Base-by-base conservation (phyloP, 2,329 filamentous ascomycete species). In the Fusarium keratoplasticum region DNA sequence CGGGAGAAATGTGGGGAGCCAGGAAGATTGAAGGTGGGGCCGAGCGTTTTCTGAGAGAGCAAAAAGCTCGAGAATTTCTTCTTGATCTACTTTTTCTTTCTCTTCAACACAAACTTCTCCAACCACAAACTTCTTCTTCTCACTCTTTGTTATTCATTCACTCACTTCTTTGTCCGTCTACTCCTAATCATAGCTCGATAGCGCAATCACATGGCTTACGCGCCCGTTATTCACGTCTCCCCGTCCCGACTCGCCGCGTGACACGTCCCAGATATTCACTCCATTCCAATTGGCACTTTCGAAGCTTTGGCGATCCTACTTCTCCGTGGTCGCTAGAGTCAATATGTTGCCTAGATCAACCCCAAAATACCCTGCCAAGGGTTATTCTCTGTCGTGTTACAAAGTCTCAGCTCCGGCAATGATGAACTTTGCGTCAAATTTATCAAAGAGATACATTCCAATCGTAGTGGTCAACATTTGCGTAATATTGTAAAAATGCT, bases 371-470 rank as follows among this genome's bases (percentile, higher is more conserved):
- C 90, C 92, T 94, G 92, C 93, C 93, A 94, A 94, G 92, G 90
- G 91, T 92, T 90, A 91, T 94, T 88, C 93, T 95, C 93, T 91
- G 90, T 94, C 93, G 94, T 96, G 94, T 95, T 96, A 94, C 94
- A 95, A 91, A 89, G 87, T 93, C 86, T 89, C 88, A 93, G 91
- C 90, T 83, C 83, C 85, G 85, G 92, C 92, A 81, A 91, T 94
- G 93, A 95, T 83, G 89, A 90, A 90, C 88, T 90, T 92, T 95
- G 94, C 93, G 94, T 96, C 94, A 92, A 94, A 90, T 89, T 81
- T 78, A 72, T 89, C 87, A 83, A 88, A 90, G 93, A 95, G 94
- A 95, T 89, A 96, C 42, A 44, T 44, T 13, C 40, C 40, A 44
- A 44, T 44, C 40, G 40, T 44, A 38, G 40, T 44, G n/a, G 18